A percentile compares a stretch with the other conserved stretches of the same genome.
Evolutionary conservation across 1,284 basidiomycete genomes (phyloP).

Genomic region (Pascua guehoae): DNA sequence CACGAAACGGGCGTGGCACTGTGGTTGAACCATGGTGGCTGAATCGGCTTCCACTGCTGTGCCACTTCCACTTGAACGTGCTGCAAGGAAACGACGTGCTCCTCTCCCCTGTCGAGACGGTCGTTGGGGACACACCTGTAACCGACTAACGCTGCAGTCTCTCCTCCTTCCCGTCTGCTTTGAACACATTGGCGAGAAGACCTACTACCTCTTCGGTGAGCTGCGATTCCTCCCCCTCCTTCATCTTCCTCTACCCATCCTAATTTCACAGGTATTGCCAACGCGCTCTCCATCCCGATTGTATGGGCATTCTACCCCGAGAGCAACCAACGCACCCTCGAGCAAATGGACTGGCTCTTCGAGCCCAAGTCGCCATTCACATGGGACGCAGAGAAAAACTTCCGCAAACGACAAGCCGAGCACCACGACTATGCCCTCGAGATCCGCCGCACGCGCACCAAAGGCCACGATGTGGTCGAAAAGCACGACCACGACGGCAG

Average conservation of each 20-base stretch:
- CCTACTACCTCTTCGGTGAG: constrained; percentile 17
- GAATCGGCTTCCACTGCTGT: too few species aligned
- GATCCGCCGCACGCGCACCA: not conserved
- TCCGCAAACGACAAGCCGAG: constrained; percentile 20
- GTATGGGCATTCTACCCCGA: constrained; percentile 37
- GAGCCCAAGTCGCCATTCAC: constrained; percentile 16
- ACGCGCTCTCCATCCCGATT: constrained; percentile 23
- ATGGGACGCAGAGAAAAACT: constrained; percentile 29
- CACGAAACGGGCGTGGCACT: too few species aligned
- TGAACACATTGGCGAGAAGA: constrained; percentile 27
- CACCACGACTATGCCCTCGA: constrained; percentile 17
- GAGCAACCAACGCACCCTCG: constrained; percentile 28
- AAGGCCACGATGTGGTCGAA: not conserved
- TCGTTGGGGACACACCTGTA: not conserved
- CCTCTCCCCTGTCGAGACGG: too few species aligned
- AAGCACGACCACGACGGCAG: not conserved
- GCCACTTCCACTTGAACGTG: too few species aligned
- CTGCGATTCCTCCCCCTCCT: not conserved
- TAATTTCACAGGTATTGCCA: constrained; percentile 7
- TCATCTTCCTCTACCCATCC: too few species aligned
- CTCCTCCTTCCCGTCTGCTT: constrained; percentile 28
- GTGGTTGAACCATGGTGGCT: too few species aligned
- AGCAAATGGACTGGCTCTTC: constrained; percentile 27
- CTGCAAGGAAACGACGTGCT: too few species aligned
- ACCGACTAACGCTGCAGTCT: not conserved